These are phyloP conservation scores for Megacollybia marginata DNA, from an alignment of 768 basidiomycete species.

Conservation along the genomic window DNA sequence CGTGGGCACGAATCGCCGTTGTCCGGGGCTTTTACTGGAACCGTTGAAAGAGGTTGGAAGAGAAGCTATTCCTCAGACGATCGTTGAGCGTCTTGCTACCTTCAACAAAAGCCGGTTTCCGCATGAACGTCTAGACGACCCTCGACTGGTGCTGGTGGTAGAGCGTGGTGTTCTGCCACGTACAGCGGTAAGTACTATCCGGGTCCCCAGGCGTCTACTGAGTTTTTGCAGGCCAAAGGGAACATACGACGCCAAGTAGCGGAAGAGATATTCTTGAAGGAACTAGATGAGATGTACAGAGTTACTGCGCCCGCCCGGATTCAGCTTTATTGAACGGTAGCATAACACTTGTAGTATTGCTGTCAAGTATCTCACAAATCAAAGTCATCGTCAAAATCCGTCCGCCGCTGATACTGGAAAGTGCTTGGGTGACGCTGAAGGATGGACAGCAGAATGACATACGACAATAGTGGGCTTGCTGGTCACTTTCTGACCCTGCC, in stretches of 20 bases:
- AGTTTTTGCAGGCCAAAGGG: neutral
- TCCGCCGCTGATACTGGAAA: slow-evolving; percentile 54
- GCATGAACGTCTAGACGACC: neutral
- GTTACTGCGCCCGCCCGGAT: neutral
- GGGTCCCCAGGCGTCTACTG: neutral
- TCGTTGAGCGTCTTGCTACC: neutral
- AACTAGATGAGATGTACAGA: neutral
- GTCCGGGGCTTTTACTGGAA: neutral
- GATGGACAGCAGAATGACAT: slow-evolving; percentile 11
- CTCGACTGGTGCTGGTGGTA: neutral
- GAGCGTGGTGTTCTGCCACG: neutral
- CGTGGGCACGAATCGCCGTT: neutral
- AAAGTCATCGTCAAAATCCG: slow-evolving; percentile 60
- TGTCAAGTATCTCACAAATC: slow-evolving; percentile 31
- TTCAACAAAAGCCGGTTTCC: neutral
- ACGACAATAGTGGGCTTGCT: slow-evolving; percentile 57
- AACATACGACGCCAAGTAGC: neutral
- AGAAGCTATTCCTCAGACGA: neutral
- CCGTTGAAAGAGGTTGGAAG: neutral
- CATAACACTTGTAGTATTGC: too few species aligned
- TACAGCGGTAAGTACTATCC: neutral
- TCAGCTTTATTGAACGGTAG: too few species aligned
- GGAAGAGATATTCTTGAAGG: neutral
- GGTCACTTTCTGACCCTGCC: slow-evolving; percentile 30
- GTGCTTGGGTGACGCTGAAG: slow-evolving; percentile 1